Percentiles rank a stretch among this genome's conserved stretches.
These are phyloP conservation scores for Chrysosporium keratinophilum DNA, from an alignment of 2,329 filamentous ascomycete genomes.

Conservation along the genomic window DNA sequence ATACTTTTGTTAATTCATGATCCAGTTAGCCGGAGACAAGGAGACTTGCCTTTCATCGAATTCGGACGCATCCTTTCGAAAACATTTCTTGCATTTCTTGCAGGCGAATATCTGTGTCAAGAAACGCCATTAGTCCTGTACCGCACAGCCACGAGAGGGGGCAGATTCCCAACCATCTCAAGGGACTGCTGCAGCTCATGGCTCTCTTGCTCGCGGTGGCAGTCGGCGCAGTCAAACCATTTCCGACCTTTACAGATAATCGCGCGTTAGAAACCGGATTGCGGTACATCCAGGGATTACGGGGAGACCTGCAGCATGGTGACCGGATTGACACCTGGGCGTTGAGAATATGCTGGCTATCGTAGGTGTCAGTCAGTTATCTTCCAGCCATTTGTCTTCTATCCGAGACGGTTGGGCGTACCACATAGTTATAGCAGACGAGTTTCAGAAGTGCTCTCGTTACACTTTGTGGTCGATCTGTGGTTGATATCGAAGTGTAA, in stretches of 20 bases:
- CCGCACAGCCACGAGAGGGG: not conserved
- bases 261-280: not conserved
- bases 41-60: constrained; percentile 66
- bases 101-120: constrained; percentile 60
- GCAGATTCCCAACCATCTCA: constrained; percentile 57
- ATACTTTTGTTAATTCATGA: not conserved
- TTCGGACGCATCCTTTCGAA: constrained; percentile 83
- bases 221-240: constrained; percentile 98
- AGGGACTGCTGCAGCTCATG: constrained; percentile 66
- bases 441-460: not conserved
- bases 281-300: not conserved
- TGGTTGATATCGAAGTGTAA: not conserved
- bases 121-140: not conserved
- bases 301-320: constrained; percentile 65
- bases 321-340: constrained; percentile 93
- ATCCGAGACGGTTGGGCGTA: not conserved
- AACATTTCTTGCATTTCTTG: constrained; percentile 98
- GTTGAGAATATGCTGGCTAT: constrained; percentile 94
- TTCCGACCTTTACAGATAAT: constrained; percentile 55
- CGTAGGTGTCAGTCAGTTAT: not conserved
- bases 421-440: constrained; percentile 1
- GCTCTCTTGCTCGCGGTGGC: constrained; percentile 69
- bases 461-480: not conserved
- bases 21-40: not conserved
- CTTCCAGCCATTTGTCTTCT: not conserved